phyloP scores from a whole-genome alignment of 2,329 filamentous ascomycete species.

The Paradendryphiella salina region DNA sequence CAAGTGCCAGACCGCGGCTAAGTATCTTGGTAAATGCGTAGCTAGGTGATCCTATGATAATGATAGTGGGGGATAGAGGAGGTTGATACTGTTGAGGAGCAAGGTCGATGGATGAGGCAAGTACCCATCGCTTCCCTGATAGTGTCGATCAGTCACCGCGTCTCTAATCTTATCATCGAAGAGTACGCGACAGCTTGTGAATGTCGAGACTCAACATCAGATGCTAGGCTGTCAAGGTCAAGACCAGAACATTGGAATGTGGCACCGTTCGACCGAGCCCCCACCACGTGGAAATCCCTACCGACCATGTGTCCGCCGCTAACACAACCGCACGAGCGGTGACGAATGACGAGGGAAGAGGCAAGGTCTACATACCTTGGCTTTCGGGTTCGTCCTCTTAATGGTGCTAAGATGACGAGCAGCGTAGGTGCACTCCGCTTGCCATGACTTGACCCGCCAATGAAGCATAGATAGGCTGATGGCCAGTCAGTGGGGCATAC shows the following conservation, averaged over 20 bases:
- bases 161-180: background rate
- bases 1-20: background rate
- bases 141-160: background rate
- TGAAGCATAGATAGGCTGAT: constrained; percentile 19
- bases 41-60: background rate
- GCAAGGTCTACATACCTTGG: no score
- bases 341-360: no score
- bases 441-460: background rate
- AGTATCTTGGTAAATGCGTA: background rate
- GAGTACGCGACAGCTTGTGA: background rate
- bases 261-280: no score
- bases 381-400: no score
- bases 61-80: background rate
- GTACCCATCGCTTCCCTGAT: background rate
- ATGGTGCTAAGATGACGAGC: no score
- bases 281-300: no score
- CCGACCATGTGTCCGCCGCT: no score
- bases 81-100: background rate
- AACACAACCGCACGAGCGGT: no score
- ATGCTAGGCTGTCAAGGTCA: background rate
- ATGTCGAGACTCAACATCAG: background rate
- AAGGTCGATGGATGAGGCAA: background rate
- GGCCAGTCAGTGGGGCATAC: no score
- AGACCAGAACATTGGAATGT: background rate
- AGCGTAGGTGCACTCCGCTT: background rate